Conservation (phyloP, 495 filamentous ascomycete genomes). For the Xylaria bambusicola region DNA sequence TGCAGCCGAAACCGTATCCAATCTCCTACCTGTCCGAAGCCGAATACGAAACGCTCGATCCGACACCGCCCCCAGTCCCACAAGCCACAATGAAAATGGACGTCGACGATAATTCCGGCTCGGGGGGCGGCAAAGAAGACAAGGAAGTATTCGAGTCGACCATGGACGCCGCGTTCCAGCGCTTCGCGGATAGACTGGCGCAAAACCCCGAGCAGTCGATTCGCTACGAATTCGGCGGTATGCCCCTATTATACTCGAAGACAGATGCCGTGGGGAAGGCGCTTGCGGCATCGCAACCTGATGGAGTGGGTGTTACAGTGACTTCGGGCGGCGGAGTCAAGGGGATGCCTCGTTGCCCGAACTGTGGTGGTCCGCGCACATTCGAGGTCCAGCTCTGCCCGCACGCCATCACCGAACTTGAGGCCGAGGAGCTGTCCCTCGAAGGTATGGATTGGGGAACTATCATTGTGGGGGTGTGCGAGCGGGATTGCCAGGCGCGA, state of each 20-base stretch:
- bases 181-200: constrained; percentile 80
- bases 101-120: constrained; percentile 47
- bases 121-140: constrained; percentile 60
- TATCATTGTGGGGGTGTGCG: constrained; percentile 86
- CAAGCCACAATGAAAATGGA: constrained; percentile 58
- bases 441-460: constrained; percentile 99
- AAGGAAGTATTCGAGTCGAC: constrained; percentile 81
- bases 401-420: constrained; percentile 85
- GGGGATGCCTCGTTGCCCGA: constrained; percentile 71
- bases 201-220: constrained; percentile 95
- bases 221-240: constrained; percentile 84
- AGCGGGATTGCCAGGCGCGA: constrained; percentile 63
- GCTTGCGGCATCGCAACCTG: constrained; percentile 39
- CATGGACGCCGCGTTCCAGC: constrained; percentile 87
- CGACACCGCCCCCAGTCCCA: constrained; percentile 42
- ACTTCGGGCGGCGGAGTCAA: constrained; percentile 28
- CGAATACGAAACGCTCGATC: constrained; percentile 84
- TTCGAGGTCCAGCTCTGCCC: constrained; percentile 86
- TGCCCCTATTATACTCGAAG: constrained; percentile 79
- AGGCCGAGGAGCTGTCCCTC: constrained; percentile 72
- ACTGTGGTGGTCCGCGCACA: constrained; percentile 72
- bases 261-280: constrained; percentile 70
- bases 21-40: constrained; percentile 78
- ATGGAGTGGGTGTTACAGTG: constrained; percentile 14
- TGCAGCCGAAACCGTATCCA: constrained; percentile 71